Evolutionary conservation across 2,329 filamentous ascomycete genomes (phyloP), one percentile per base, ranked within the genome.

Genomic region (Nannizzia gypsea): DNA sequence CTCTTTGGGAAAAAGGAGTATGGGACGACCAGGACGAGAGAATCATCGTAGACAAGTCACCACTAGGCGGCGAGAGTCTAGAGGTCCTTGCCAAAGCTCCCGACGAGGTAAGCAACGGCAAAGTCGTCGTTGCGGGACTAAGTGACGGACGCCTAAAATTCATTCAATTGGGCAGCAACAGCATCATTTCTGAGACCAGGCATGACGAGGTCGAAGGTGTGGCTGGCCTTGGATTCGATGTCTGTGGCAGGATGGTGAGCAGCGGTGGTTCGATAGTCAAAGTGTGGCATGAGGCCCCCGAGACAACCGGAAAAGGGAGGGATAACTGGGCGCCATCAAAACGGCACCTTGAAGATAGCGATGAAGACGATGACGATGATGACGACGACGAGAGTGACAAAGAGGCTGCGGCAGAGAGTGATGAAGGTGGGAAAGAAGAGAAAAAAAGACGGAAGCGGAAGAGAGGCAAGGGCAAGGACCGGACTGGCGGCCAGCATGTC

Each of bases 1-100:
- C 91, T 3, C 76, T 97, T 5, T 99, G 93, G 91, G 92, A 99
- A 72, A 87, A 87, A 65, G 92, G 92, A 0, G 84, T 88, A 0
- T 97, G 93, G 92, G 91, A 95, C 68, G 92, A 97, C 71, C 90
- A 96, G 71, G 89, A 95, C 66, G 90, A 95, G 74, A 83, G 90
- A 58, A 88, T 96, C 67, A 83, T 88, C 56, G 83, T 96, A 6
- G 85, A 90, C 65, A 73, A 76, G 28, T 76, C 75, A 22, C 74
- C 78, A 8, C 81, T 79, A 17, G 86, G 83, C 6, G 89, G 83
- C 50, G 90, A 95, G 71, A 89, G 88, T 62, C 76, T 96, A 46
- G 92, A 97, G 68, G 81, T 84, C n/a, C 77, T 96, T 62, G 80
- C 83, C 1, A 74, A 87, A 58, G 77, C 93, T 17, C 90, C 90